phyloP scores from a whole-genome alignment of 2,329 filamentous ascomycete genomes.

The Lecanosticta acicola region DNA sequence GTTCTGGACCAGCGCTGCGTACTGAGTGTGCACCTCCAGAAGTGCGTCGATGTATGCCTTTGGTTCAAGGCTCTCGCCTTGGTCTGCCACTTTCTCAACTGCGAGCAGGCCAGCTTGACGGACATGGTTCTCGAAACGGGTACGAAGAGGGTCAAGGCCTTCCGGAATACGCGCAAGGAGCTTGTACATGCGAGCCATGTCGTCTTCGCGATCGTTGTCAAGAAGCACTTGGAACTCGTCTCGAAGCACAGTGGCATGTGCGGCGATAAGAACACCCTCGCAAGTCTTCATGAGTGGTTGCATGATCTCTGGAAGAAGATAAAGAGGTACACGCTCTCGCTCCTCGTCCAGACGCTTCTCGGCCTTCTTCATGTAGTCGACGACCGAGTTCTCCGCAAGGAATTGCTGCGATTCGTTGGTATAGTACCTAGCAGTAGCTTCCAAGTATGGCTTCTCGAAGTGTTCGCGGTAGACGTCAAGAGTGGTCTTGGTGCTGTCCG shows the following conservation, averaged over 20 bases:
- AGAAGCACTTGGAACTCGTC: conserved; percentile 94
- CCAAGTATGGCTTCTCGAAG: conserved; percentile 89
- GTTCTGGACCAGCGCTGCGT: conserved; percentile 81
- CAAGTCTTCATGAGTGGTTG: conserved; percentile 78
- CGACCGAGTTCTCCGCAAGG: conserved; percentile 91
- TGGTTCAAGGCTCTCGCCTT: conserved; percentile 85
- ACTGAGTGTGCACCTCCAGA: conserved; percentile 89
- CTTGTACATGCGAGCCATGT: conserved; percentile 94
- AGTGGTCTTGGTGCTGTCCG: conserved; percentile 86
- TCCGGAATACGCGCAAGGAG: conserved; percentile 84
- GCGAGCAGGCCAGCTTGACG: conserved; percentile 81
- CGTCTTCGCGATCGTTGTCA: conserved; percentile 89
- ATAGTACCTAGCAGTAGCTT: conserved; percentile 80
- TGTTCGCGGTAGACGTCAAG: conserved; percentile 89
- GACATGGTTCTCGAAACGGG: conserved; percentile 87
- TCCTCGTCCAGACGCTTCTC: conserved; percentile 85
- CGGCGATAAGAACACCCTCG: conserved; percentile 81
- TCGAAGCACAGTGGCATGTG: conserved; percentile 76
- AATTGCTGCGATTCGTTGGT: conserved; percentile 89
- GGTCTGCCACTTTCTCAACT: conserved; percentile 82
- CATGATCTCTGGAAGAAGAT: conserved; percentile 85
- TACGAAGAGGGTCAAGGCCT: conserved; percentile 80
- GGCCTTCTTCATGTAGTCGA: conserved; percentile 99
- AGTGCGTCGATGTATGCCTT: conserved; percentile 72
- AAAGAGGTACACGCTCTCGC: conserved; percentile 86